A percentile compares a stretch with the other conserved stretches of the same genome.
These are phyloP conservation scores for Cordyceps militaris DNA, from an alignment of 2,329 filamentous ascomycete species.

Conservation along the genomic window DNA sequence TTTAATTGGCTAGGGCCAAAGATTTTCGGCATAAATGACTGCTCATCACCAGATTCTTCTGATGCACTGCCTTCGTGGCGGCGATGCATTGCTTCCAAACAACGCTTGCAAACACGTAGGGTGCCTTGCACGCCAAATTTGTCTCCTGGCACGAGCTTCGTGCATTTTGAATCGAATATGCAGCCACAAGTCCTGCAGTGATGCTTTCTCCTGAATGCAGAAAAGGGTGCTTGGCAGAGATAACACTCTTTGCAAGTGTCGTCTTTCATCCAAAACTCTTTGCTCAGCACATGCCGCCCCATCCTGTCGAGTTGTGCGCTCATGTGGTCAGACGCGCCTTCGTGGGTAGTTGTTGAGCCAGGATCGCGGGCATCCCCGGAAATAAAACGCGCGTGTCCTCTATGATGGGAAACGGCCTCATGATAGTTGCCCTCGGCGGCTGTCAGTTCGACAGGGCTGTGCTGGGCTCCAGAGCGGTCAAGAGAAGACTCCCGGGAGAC, in stretches of 20 bases:
- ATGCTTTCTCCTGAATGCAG: constrained; percentile 90
- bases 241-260: constrained; percentile 98
- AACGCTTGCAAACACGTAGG: constrained; percentile 86
- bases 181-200: constrained; percentile 96
- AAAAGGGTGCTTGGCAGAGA: constrained; percentile 81
- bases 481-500: constrained; percentile 53
- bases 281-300: constrained; percentile 80
- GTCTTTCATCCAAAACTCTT: constrained; percentile 99
- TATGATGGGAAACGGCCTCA: constrained; percentile 45
- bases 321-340: constrained; percentile 51
- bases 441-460: constrained; percentile 51
- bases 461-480: constrained; percentile 45
- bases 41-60: constrained; percentile 78
- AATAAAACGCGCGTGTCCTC: constrained; percentile 36
- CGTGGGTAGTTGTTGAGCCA: constrained; percentile 45
- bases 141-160: constrained; percentile 78
- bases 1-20: constrained; percentile 49
- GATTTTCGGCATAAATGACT: constrained; percentile 58
- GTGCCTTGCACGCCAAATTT: constrained; percentile 81
- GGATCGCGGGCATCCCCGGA: constrained; percentile 46
- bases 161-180: constrained; percentile 97
- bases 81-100: constrained; percentile 82
- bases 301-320: constrained; percentile 62
- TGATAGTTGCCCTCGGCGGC: constrained; percentile 53
- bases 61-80: constrained; percentile 82